A percentile compares a stretch with the other conserved stretches of the same genome.
Conservation (phyloP, 2,329 filamentous ascomycete species). For the Calonectria pauciramosa region DNA sequence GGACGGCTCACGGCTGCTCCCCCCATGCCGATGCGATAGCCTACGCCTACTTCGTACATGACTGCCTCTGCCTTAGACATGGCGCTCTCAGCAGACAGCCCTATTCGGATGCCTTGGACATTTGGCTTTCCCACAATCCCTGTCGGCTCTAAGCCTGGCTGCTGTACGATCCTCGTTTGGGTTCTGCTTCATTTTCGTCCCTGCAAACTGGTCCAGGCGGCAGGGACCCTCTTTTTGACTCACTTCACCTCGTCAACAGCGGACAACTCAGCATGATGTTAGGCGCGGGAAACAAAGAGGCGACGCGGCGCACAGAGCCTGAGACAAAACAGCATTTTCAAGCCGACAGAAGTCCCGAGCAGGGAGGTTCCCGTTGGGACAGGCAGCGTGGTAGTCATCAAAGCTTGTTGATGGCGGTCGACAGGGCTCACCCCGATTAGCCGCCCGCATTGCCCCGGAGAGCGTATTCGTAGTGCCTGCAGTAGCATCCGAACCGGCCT, state of each 20-base stretch:
- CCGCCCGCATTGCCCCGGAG: constrained; percentile 2
- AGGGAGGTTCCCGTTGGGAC: constrained; percentile 33
- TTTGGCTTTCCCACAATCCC: constrained; percentile 14
- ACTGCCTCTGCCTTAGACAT: constrained; percentile 11
- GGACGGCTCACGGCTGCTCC: constrained; percentile 1
- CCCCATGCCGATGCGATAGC: constrained; percentile 3
- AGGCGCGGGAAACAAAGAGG: background rate
- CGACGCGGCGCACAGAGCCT: constrained; percentile 12
- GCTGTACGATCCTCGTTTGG: constrained; percentile 4
- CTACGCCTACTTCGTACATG: constrained; percentile 8
- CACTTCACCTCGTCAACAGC: constrained; percentile 27
- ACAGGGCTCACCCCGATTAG: constrained; percentile 26
- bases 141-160: background rate
- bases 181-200: constrained; percentile 5
- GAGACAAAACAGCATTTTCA: constrained; percentile 9
- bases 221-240: constrained; percentile 15
- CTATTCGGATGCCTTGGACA: constrained; percentile 1
- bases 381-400: constrained; percentile 27
- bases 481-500: constrained; percentile 1
- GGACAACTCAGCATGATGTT: constrained; percentile 23
- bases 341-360: constrained; percentile 18
- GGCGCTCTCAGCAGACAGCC: constrained; percentile 20
- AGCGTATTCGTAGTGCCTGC: constrained; percentile 14
- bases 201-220: background rate
- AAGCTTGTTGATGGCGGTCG: constrained; percentile 26